Evolutionary conservation across 2,329 filamentous ascomycete species (phyloP).

Genomic region (Escovopsis weberi): DNA sequence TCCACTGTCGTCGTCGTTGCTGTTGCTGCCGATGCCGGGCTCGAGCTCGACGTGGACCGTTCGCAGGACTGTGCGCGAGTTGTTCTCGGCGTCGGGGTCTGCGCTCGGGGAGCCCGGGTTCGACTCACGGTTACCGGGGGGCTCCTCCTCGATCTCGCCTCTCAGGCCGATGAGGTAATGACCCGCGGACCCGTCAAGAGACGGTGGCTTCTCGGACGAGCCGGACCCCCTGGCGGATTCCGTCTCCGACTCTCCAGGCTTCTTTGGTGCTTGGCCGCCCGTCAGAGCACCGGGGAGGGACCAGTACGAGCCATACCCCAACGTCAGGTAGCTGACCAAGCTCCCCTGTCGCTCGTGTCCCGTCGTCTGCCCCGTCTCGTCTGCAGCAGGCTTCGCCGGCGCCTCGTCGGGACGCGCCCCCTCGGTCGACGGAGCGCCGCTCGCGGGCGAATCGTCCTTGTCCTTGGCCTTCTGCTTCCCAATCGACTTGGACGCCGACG

Average conservation of each 20-base stretch:
- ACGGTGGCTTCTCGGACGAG: conserved; percentile 7
- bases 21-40: conserved; percentile 20
- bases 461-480: conserved; percentile 1
- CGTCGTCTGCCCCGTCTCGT: conserved; percentile 19
- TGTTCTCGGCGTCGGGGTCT: conserved; percentile 20
- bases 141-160: conserved; percentile 42
- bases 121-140: conserved; percentile 16
- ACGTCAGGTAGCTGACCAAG: conserved; percentile 49
- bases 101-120: conserved; percentile 14
- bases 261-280: not conserved
- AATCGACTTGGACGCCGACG: conserved; percentile 4
- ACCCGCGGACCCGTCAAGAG: conserved; percentile 20
- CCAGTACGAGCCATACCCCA: conserved; percentile 56
- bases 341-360: conserved; percentile 26
- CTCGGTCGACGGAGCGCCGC: not conserved
- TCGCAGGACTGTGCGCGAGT: conserved; percentile 45
- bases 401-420: not conserved
- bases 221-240: conserved; percentile 2
- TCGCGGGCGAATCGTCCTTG: not conserved
- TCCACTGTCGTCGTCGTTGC: conserved; percentile 3
- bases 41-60: conserved; percentile 54
- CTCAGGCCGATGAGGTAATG: conserved; percentile 54
- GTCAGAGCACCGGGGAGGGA: conserved; percentile 23
- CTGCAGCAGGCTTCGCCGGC: not conserved
- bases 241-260: conserved; percentile 6